Evolutionary conservation across 1,139 yeast species (phyloP).

Genomic region (Candida sanyaensis): DNA sequence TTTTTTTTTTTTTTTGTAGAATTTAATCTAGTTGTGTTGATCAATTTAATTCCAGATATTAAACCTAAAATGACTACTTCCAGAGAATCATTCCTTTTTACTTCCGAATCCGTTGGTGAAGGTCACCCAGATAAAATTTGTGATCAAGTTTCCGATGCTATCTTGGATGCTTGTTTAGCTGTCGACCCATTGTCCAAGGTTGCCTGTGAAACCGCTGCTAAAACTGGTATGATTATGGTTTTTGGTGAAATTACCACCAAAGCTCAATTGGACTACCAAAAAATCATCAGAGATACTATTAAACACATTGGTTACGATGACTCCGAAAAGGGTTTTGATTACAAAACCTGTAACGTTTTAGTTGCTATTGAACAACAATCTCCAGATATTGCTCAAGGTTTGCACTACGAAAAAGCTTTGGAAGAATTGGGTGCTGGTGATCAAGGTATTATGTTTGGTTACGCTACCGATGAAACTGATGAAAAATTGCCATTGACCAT

Average conservation of each 20-base stretch:
- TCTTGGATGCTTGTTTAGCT: constrained; percentile 94
- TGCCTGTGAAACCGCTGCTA: constrained; percentile 98
- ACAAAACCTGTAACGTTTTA: constrained; percentile 97
- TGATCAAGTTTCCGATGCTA: constrained; percentile 98
- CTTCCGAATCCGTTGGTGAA: constrained; percentile 98
- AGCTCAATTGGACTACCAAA: constrained; percentile 94
- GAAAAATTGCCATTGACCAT: constrained; percentile 96
- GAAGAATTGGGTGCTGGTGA: constrained; percentile 99
- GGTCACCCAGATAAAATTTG: constrained; percentile 99
- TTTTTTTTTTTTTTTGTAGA: constrained; percentile 1
- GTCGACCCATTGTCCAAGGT: constrained; percentile 98
- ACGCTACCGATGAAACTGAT: constrained; percentile 98
- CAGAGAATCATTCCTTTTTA: constrained; percentile 64
- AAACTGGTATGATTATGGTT: constrained; percentile 99
- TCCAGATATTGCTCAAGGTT: constrained; percentile 98
- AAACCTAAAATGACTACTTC: constrained; percentile 19
- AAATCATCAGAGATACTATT: constrained; percentile 95
- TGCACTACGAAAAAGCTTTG: constrained; percentile 94
- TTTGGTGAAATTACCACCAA: constrained; percentile 99
- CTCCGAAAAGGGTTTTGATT: constrained; percentile 96
- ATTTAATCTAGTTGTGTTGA: constrained; percentile 2
- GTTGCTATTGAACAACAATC: constrained; percentile 99
- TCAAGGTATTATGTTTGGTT: constrained; percentile 99
- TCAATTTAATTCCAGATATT: constrained; percentile 1
- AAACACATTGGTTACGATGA: constrained; percentile 98